A percentile compares a stretch with the other conserved stretches of the same genome.
phyloP scores from a whole-genome alignment of 2,329 filamentous ascomycete genomes.

The Aspergillus versicolor region DNA sequence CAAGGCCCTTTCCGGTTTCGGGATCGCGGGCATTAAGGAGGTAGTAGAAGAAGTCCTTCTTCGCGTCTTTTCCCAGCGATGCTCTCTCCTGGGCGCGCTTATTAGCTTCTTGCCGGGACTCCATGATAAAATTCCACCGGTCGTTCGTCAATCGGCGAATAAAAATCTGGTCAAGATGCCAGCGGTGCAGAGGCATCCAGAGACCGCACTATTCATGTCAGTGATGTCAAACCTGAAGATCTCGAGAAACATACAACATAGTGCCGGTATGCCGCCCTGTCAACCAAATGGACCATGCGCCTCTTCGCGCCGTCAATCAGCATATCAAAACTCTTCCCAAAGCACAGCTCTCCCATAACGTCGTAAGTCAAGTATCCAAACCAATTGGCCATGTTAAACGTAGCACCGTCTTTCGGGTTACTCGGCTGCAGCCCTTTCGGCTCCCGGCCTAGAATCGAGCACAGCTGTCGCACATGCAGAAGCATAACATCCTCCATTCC shows the following conservation, averaged over 20 bases:
- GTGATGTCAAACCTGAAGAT: background rate
- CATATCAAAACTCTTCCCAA: slow-evolving; percentile 54
- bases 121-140: slow-evolving; percentile 68
- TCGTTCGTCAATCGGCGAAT: slow-evolving; percentile 67
- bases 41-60: slow-evolving; percentile 75
- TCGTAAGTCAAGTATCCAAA: slow-evolving; percentile 51
- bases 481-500: slow-evolving; percentile 68
- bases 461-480: slow-evolving; percentile 66
- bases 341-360: slow-evolving; percentile 53
- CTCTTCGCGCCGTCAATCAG: slow-evolving; percentile 49
- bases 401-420: slow-evolving; percentile 23
- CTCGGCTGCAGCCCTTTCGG: slow-evolving; percentile 13
- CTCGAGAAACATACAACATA: slow-evolving; percentile 56
- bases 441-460: slow-evolving; percentile 35
- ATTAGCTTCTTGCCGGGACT: slow-evolving; percentile 65
- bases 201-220: slow-evolving; percentile 60
- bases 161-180: slow-evolving; percentile 66
- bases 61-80: slow-evolving; percentile 63
- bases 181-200: slow-evolving; percentile 66
- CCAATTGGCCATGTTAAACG: slow-evolving; percentile 34
- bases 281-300: slow-evolving; percentile 66
- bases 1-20: slow-evolving; percentile 67
- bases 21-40: slow-evolving; percentile 70
- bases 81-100: slow-evolving; percentile 59
- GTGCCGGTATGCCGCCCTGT: slow-evolving; percentile 66